Evolutionary conservation across 495 filamentous ascomycete genomes (phyloP).

Genomic region (Polyplosphaeria fusca): DNA sequence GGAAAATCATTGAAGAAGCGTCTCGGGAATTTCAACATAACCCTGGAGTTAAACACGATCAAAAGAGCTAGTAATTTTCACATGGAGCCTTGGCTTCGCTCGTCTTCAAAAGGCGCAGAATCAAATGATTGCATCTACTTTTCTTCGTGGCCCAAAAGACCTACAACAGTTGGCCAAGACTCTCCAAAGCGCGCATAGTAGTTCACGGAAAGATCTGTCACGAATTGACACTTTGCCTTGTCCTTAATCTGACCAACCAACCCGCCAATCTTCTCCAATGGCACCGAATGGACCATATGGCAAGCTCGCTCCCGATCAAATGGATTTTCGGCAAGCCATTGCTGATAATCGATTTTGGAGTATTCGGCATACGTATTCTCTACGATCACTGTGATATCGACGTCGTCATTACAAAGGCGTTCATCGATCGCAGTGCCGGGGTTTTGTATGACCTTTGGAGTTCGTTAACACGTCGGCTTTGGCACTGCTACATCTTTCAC

Average conservation of each 20-base stretch:
- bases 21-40: too few relatives aligned
- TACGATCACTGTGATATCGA: conserved; percentile 9
- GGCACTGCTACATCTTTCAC: background rate
- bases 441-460: conserved; percentile 19
- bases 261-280: background rate
- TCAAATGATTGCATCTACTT: too few relatives aligned
- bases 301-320: conserved; percentile 1
- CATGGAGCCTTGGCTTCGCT: too few relatives aligned
- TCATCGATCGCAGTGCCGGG: conserved; percentile 14
- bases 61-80: too few relatives aligned
- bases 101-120: too few relatives aligned
- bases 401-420: background rate
- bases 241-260: background rate
- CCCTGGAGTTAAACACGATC: too few relatives aligned
- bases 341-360: conserved; percentile 2
- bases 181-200: conserved; percentile 14
- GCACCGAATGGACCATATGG: conserved; percentile 16
- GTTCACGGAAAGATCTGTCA: conserved; percentile 8
- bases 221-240: conserved; percentile 15
- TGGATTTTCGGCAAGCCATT: conserved; percentile 4
- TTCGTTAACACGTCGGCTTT: background rate
- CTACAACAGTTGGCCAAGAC: too few relatives aligned
- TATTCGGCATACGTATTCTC: background rate
- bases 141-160: too few relatives aligned
- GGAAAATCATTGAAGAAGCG: conserved; percentile 14